Evolutionary conservation across 352 stramenopile genomes (phyloP), one percentile per base, ranked within the genome.

Genomic region (Pythium plurisporium): DNA sequence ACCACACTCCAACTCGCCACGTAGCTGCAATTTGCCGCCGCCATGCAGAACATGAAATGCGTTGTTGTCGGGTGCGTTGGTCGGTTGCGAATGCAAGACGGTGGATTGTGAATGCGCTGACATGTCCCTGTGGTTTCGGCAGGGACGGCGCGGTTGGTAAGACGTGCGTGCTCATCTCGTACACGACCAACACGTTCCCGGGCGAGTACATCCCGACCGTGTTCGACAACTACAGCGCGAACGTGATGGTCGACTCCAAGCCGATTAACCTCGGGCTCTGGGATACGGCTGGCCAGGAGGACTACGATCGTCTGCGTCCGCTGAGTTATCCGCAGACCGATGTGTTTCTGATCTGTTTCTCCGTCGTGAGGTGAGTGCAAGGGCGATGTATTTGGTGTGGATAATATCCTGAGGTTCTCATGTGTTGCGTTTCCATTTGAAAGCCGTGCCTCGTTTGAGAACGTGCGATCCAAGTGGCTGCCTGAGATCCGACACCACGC

Each of bases 171-270:
- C 81, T 98, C 38, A 98, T 98, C 72, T 98, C 89, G 61, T 98
- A 98, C 82, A 98, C 94, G 46, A 98, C 92, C 53, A 98, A 98
- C 74, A 95, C 91, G 44, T 98, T 98, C 69, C 95, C 94, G 9
- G 87, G 89, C 64, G 93, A 98, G 64, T 98, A 98, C 79, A 98
- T 98, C 71, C 94, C 95, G 47, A 98, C 95, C 14, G 89, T 97
- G 20, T 97, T 98, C 70, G 88, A 97, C 69, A 96, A 97, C 76
- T 97, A 96, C 73, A 95, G 82, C 55, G 87, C 89, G 31, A 96
- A 95, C 52, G 87, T 96, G 33, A 96, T 95, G 81, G 91, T 98
- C 48, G 90, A 97, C 63, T 86, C 82, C 64, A 94, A 96, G 62
- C 94, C 93, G 29, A 96, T 99, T 69, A 98, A 98, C 70, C 69